Base-by-base conservation (phyloP, 1,139 yeast species). In the Candida glucosophila region DNA sequence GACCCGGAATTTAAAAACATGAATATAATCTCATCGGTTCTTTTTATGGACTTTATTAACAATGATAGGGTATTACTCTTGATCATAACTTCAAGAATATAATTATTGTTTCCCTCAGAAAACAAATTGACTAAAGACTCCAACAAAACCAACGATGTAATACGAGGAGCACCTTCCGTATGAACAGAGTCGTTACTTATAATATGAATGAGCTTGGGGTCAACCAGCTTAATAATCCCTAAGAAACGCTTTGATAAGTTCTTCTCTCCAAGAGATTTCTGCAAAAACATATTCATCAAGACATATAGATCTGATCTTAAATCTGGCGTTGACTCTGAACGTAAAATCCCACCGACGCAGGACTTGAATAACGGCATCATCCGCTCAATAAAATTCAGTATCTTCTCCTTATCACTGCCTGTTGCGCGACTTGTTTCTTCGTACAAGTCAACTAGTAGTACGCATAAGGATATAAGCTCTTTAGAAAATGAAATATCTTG, bases 301-400 rank as follows among this genome's bases (percentile, higher is more conserved):
- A 81, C 72, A 47, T 88, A 88, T 25, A 88, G 61, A 42, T 86
- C 92, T 0, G 92, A 72, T 28, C 97, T 69, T 25, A 86, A 58
- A 2, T 64, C 55, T 5, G 83, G 64, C 0, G 88, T 73, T 0
- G 92, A 67, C 25, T 72, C 61, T 2, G 93, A 74, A 23, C 82
- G 69, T 30, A 73, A 61, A 6, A 88, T 70, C 2, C 95, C 93
- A 30, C 67, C 65, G 14, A 85, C 58, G 29, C 93, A 75, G 0
- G 90, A 74, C 39, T 75, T 72, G 53, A 85, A 81, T 20, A 88
- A 49, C 2, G 83, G 73, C 25, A 75, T 70, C 20, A 83, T 56
- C 26, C 90, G 64, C 34, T 67, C 73, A 13, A 46, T 34, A 3
- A 42, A 40, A 25, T 49, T 34, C 5, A 19, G 19, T 15, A 34